These are phyloP conservation scores for Phaeotremella fagi DNA, from an alignment of 768 basidiomycete species.

Conservation along the genomic window DNA sequence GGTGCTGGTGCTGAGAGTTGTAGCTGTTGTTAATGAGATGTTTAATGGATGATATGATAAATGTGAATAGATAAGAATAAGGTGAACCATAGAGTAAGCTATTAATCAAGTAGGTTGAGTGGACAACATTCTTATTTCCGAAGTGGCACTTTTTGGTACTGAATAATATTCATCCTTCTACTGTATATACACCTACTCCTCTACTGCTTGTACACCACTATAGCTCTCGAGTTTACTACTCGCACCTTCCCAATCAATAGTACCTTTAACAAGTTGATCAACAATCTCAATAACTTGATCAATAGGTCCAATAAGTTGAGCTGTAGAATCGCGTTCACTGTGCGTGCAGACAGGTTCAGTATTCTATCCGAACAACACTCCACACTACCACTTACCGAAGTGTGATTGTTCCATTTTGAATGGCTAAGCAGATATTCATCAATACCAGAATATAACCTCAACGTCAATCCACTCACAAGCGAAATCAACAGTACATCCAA, in stretches of 20 bases:
- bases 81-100: no score
- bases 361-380: background rate
- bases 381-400: constrained; percentile 61
- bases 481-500: constrained; percentile 92
- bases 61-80: no score
- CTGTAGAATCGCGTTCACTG: constrained; percentile 91
- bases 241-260: constrained; percentile 71
- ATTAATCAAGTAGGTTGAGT: no score
- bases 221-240: constrained; percentile 67
- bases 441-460: background rate
- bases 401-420: constrained; percentile 89
- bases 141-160: background rate
- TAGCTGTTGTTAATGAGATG: no score
- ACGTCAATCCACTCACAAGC: constrained; percentile 58
- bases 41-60: no score
- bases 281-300: constrained; percentile 83
- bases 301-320: constrained; percentile 82
- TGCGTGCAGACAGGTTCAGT: constrained; percentile 10
- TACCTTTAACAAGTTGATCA: constrained; percentile 69
- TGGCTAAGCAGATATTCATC: constrained; percentile 55
- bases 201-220: constrained; percentile 80
- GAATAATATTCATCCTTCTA: background rate
- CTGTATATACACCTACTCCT: constrained; percentile 1
- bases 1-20: no score
- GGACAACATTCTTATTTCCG: background rate